Evolutionary conservation across 2,329 filamentous ascomycete genomes (phyloP).

Genomic region (Penicillium sp.): DNA sequence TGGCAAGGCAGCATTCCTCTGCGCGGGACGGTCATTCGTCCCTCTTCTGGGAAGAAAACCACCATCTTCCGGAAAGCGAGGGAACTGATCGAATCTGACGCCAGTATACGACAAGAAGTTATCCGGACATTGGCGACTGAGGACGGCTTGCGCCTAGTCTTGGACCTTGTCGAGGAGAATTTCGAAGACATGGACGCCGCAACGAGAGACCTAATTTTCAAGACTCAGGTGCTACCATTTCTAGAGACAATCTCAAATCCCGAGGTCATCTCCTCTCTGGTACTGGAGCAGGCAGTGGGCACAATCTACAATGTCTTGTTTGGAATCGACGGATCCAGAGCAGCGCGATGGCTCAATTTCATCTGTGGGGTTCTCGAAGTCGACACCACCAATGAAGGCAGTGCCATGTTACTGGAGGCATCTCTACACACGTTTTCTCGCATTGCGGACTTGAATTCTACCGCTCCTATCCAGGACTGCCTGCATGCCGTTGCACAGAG

Average conservation of each 20-base stretch:
- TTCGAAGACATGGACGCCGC: conserved; percentile 19
- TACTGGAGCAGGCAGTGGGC: conserved; percentile 44
- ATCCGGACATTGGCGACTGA: conserved; percentile 32
- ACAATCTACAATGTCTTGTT: conserved; percentile 49
- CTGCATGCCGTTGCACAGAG: conserved; percentile 18
- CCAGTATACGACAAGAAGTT: conserved; percentile 29
- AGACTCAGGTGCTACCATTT: conserved; percentile 41
- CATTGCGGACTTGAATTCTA: conserved; percentile 41
- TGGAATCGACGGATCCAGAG: conserved; percentile 42
- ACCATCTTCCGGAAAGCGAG: conserved; percentile 28
- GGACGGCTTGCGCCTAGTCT: conserved; percentile 30
- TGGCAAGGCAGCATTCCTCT: conserved; percentile 7
- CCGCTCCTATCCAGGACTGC: conserved; percentile 34
- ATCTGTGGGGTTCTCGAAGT: conserved; percentile 24
- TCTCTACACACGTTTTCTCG: conserved; percentile 28
- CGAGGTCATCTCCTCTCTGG: conserved; percentile 43
- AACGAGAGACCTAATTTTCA: conserved; percentile 19
- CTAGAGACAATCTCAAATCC: conserved; percentile 44
- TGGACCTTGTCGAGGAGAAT: conserved; percentile 28
- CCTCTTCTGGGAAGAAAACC: conserved; percentile 4
- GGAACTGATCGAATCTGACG: conserved; percentile 25
- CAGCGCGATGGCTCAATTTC: conserved; percentile 37
- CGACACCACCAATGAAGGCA: neutral
- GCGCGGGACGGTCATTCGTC: neutral
- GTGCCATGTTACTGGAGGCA: conserved; percentile 18